Conservation (phyloP, 805 yeast species). For the Cyberlindnera maclurae region DNA sequence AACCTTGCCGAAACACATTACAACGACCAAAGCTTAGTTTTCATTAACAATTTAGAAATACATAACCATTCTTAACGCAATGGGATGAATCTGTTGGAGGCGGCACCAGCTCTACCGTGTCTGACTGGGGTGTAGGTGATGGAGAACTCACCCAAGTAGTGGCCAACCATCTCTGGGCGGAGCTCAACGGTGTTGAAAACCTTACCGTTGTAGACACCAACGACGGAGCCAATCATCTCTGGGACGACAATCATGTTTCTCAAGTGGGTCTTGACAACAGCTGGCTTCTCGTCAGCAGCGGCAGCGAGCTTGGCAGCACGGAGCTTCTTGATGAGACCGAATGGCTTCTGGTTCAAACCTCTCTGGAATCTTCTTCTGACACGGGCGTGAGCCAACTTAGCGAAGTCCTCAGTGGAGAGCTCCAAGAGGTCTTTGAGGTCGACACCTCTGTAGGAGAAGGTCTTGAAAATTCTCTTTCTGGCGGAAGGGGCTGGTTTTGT, state of each 20-base stretch:
- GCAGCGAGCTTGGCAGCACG: constrained; percentile 94
- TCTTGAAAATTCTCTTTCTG: constrained; percentile 84
- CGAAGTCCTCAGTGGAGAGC: constrained; percentile 93
- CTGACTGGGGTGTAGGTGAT: constrained; percentile 99
- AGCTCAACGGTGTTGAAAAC: constrained; percentile 98
- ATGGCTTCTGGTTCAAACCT: constrained; percentile 93
- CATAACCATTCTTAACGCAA: constrained; percentile 35
- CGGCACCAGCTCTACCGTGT: constrained; percentile 95
- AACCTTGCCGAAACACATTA: constrained; percentile 2
- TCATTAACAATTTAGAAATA: constrained; percentile 17
- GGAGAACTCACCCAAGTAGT: constrained; percentile 99
- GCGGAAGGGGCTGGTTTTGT: constrained; percentile 31
- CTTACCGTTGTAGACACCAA: constrained; percentile 99
- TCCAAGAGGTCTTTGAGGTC: constrained; percentile 91
- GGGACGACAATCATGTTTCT: constrained; percentile 98
- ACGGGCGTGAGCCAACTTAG: constrained; percentile 95
- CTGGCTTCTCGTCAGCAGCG: constrained; percentile 92
- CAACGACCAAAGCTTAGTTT: background rate
- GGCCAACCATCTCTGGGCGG: constrained; percentile 99
- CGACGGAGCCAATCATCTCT: constrained; percentile 99
- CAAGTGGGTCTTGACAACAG: constrained; percentile 96
- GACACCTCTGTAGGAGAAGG: constrained; percentile 98
- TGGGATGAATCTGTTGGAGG: constrained; percentile 71
- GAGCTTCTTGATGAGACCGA: constrained; percentile 93
- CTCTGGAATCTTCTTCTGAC: constrained; percentile 99